Evolutionary conservation across 2,329 filamentous ascomycete species (phyloP), one percentile per base, ranked within the genome.

Genomic region (Penicillium olsonii): DNA sequence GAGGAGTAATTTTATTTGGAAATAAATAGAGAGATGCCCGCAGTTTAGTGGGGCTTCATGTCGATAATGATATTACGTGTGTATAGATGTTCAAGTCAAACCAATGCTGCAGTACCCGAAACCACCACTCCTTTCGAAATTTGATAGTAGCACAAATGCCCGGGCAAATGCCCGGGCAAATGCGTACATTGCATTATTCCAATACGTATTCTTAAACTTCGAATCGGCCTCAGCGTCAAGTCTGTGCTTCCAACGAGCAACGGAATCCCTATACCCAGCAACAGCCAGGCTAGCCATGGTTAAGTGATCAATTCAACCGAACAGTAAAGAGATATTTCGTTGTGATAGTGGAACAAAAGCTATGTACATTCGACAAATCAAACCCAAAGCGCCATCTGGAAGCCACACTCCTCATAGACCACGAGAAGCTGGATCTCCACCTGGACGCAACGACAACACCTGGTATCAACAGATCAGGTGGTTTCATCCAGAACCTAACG

Each of bases 311-410:
- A 34, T 11, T 45, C 9, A 27, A 24, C 52, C 17, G 44, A 54
- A 53, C 27, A 52, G 42, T 53, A 56, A 56, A 53, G 51, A 57
- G 41, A 54, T 24, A 45, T 56, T 3, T 53, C 26, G 45, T 48
- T 57, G 52, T 57, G 43, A 51, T 61, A 57, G 53, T 60, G 57
- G 52, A 63, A 67, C 59, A 68, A 57, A 63, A 54, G 56, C 65
- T 69, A 69, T 69, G 59, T 69, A 69, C 66, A 69, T 50, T 56
- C 53, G 56, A 64, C 60, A 66, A 68, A 61, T 57, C 55, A 66
- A 66, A 45, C 57, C 63, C 56, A 59, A 65, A 62, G 61, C 60
- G 61, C 61, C 62, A 54, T 59, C 53, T 61, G 56, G 50, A 58
- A 56, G 48, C 33, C 41, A 49, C 19, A 34, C 46, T 46, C 37